Percentiles rank a stretch among this genome's conserved stretches.
phyloP scores from a whole-genome alignment of 2,329 filamentous ascomycete species.

The Diaporthe batatas region DNA sequence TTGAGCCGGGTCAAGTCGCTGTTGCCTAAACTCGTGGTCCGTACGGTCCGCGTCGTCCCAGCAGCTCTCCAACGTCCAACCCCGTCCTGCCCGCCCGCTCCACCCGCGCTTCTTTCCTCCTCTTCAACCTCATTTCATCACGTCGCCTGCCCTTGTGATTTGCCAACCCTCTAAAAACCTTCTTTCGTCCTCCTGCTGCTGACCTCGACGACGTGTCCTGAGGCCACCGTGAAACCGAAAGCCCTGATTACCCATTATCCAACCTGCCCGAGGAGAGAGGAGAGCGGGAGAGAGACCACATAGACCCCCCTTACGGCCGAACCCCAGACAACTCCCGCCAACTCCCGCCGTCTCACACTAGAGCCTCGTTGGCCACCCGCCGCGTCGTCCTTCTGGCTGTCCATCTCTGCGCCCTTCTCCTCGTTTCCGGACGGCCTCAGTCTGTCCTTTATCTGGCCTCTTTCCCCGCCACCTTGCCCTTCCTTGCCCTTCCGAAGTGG shows the following conservation, averaged over 20 bases:
- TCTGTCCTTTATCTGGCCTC: conserved; percentile 34
- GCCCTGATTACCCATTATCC: not conserved
- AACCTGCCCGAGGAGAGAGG: not conserved
- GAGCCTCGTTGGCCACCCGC: conserved; percentile 31
- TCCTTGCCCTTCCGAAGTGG: conserved; percentile 6
- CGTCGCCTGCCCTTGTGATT: conserved; percentile 9
- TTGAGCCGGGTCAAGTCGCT: conserved; percentile 23
- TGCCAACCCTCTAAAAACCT: conserved; percentile 34
- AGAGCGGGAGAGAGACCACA: conserved; percentile 17
- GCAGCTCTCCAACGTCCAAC: conserved; percentile 6
- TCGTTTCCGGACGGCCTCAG: not conserved
- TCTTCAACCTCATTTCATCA: conserved; percentile 30
- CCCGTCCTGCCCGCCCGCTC: conserved; percentile 23
- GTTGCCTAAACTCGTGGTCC: conserved; percentile 35
- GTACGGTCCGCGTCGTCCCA: conserved; percentile 31
- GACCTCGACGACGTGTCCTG: conserved; percentile 16
- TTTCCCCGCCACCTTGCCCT: not conserved
- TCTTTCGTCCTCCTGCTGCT: conserved; percentile 21
- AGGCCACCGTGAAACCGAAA: conserved; percentile 10
- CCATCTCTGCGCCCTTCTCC: conserved; percentile 11
- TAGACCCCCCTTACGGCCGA: conserved; percentile 30
- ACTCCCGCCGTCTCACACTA: conserved; percentile 27
- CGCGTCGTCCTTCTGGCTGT: conserved; percentile 7
- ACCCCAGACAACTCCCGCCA: conserved; percentile 24
- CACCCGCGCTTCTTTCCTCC: conserved; percentile 28